Evolutionary conservation across 2,329 filamentous ascomycete species (phyloP).

Genomic region (Penicillium sp.): DNA sequence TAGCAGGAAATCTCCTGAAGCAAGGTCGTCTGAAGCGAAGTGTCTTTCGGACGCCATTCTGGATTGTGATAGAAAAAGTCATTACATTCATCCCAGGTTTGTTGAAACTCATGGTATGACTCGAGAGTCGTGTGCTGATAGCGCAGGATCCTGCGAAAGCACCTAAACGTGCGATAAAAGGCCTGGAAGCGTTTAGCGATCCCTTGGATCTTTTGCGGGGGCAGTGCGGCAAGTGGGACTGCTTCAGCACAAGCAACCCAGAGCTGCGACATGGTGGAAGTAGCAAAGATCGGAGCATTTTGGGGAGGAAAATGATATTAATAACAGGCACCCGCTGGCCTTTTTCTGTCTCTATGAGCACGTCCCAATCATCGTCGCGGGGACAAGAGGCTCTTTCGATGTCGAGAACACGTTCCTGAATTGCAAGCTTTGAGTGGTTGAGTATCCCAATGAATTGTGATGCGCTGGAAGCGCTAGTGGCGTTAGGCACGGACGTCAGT

Average conservation of each 20-base stretch:
- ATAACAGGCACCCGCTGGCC: background rate
- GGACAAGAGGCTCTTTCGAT: background rate
- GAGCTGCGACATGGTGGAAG: constrained; percentile 5
- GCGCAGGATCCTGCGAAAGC: constrained; percentile 1
- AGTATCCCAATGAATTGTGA: background rate
- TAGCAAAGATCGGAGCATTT: constrained; percentile 1
- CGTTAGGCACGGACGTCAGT: constrained; percentile 2
- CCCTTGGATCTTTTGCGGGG: background rate
- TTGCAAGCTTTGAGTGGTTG: background rate
- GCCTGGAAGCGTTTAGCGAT: background rate
- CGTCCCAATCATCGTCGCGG: background rate
- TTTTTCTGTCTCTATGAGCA: background rate
- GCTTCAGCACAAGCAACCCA: background rate
- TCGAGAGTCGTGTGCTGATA: constrained; percentile 6
- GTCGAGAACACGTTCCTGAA: constrained; percentile 4
- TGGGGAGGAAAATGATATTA: constrained; percentile 1
- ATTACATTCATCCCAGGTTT: constrained; percentile 5
- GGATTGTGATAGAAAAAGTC: constrained; percentile 4
- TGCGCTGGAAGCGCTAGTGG: constrained; percentile 4
- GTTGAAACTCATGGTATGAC: constrained; percentile 2
- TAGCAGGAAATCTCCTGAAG: constrained; percentile 1
- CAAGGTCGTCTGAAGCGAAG: background rate
- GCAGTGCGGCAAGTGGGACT: constrained; percentile 5
- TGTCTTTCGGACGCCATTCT: background rate
- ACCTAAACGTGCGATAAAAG: constrained; percentile 1